phyloP scores from a whole-genome alignment of 331 rosid genomes.

The Pyrus hybrid region DNA sequence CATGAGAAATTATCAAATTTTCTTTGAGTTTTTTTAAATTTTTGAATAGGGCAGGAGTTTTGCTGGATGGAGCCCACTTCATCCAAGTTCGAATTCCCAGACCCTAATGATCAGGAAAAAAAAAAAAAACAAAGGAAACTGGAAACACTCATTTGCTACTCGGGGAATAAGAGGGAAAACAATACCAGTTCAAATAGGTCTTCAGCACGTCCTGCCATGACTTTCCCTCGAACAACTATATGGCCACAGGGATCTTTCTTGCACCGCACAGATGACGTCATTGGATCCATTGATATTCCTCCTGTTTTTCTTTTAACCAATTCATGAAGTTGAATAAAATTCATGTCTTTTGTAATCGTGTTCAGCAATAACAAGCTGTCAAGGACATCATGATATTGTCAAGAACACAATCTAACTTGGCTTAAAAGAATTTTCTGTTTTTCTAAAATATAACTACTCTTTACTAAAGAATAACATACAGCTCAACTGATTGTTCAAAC shows the following conservation, averaged over 20 bases:
- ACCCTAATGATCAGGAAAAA: neutral
- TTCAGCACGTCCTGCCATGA: slow-evolving; percentile 83
- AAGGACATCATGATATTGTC: slow-evolving; percentile 22
- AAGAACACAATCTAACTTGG: neutral
- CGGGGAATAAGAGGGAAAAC: too few relatives aligned
- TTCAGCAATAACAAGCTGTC: slow-evolving; percentile 89
- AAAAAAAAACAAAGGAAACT: neutral
- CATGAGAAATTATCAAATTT: neutral
- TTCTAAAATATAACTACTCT: neutral
- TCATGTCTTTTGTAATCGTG: slow-evolving; percentile 95
- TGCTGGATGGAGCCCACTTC: too few relatives aligned
- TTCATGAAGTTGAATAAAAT: slow-evolving; percentile 89
- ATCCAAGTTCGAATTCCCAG: too few relatives aligned
- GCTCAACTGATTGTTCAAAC: neutral
- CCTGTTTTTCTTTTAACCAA: slow-evolving; percentile 96
- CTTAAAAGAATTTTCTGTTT: too few relatives aligned
- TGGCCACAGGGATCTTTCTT: slow-evolving; percentile 75
- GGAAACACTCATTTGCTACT: too few relatives aligned
- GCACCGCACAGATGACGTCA: slow-evolving; percentile 79
- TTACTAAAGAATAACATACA: neutral
- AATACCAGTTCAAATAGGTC: slow-evolving; percentile 84
- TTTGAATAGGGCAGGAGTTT: too few relatives aligned
- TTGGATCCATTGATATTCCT: slow-evolving; percentile 92
- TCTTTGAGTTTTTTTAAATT: neutral
- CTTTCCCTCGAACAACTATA: slow-evolving; percentile 86